Conservation (phyloP, 805 yeast genomes). For the Cyberlindnera amylophila region DNA sequence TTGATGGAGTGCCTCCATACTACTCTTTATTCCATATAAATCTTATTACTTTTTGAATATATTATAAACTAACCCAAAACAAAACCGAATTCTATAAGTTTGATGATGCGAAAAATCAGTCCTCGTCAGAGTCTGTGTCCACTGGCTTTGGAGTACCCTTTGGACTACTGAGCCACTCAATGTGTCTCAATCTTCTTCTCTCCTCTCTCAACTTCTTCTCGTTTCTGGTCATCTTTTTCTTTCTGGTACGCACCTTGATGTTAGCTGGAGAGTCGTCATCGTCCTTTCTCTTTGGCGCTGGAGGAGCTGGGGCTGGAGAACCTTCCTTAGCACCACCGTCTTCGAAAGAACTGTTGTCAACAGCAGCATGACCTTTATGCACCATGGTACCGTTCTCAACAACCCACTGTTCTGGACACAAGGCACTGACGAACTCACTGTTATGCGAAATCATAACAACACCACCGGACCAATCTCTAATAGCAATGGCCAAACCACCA, state of each 20-base stretch:
- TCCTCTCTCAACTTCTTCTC: slow-evolving; percentile 89
- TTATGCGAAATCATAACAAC: slow-evolving; percentile 98
- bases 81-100: neutral
- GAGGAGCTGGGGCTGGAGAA: slow-evolving; percentile 43
- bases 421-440: slow-evolving; percentile 93
- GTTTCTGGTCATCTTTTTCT: slow-evolving; percentile 97
- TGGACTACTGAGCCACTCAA: slow-evolving; percentile 93
- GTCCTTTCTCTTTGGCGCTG: slow-evolving; percentile 41
- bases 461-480: slow-evolving; percentile 97
- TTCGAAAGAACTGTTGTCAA: slow-evolving; percentile 78
- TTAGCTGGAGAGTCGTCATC: slow-evolving; percentile 94
- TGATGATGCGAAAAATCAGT: slow-evolving; percentile 30
- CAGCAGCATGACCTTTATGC: slow-evolving; percentile 72
- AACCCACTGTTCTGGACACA: slow-evolving; percentile 98
- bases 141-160: slow-evolving; percentile 96
- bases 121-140: slow-evolving; percentile 87
- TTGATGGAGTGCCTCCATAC: neutral
- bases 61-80: too few relatives aligned
- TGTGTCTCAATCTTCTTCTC: slow-evolving; percentile 89
- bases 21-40: too few relatives aligned
- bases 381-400: slow-evolving; percentile 90
- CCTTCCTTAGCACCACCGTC: slow-evolving; percentile 60
- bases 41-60: too few relatives aligned
- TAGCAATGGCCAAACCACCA: slow-evolving; percentile 96
- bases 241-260: slow-evolving; percentile 86